These are phyloP conservation scores for Rubus idaeus DNA, from an alignment of 306 rosid species.

Conservation along the genomic window DNA sequence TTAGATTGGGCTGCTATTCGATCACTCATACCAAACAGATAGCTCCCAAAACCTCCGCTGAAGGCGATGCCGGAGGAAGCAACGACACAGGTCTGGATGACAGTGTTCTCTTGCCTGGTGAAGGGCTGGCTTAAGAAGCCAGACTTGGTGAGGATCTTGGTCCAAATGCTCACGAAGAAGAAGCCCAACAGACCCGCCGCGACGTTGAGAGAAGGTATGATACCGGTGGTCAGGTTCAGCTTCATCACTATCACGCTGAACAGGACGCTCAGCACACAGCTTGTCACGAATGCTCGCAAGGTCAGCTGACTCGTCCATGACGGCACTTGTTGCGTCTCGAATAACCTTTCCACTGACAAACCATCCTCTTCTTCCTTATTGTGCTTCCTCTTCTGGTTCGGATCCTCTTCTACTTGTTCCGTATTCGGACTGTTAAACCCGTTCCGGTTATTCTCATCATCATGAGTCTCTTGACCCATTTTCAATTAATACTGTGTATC, in stretches of 20 bases:
- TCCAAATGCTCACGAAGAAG: slow-evolving; percentile 48
- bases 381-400: slow-evolving; percentile 26
- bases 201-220: no score
- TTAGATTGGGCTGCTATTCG: slow-evolving; percentile 34
- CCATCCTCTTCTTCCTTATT: not conserved
- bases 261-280: no score
- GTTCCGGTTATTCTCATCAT: not conserved
- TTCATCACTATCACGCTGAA: no score
- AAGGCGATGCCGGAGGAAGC: not conserved
- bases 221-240: no score
- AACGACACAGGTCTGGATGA: not conserved
- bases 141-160: slow-evolving; percentile 21
- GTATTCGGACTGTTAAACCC: not conserved
- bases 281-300: slow-evolving; percentile 26
- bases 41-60: slow-evolving; percentile 49
- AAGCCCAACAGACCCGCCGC: slow-evolving; percentile 3
- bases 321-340: slow-evolving; percentile 32
- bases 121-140: not conserved
- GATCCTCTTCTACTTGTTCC: not conserved
- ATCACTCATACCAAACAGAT: slow-evolving; percentile 50
- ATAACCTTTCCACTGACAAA: slow-evolving; percentile 31
- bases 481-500: not conserved
- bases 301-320: slow-evolving; percentile 45
- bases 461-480: no score
- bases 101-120: not conserved